Percentiles rank a stretch among this genome's conserved stretches.
These are phyloP conservation scores for Blastobotrys indianensis DNA, from an alignment of 1,139 yeast genomes.

Conservation along the genomic window DNA sequence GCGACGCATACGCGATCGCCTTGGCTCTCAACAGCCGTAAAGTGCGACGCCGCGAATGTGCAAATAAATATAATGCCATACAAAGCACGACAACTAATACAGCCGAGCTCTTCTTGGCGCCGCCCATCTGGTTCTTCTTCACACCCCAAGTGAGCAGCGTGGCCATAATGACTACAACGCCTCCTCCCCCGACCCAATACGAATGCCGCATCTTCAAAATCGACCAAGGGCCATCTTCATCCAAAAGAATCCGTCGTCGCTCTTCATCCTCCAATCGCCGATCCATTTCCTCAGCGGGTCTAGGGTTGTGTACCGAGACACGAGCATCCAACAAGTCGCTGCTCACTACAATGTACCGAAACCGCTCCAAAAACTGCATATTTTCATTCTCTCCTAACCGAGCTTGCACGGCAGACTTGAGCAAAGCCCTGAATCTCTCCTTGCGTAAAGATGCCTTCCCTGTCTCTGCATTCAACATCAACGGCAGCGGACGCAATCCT, in stretches of 20 bases:
- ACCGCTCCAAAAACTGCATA: constrained; percentile 39
- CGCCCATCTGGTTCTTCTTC: constrained; percentile 11
- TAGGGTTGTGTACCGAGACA: constrained; percentile 7
- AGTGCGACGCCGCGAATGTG: constrained; percentile 32
- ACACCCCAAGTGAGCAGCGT: constrained; percentile 31
- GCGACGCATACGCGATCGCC: constrained; percentile 29
- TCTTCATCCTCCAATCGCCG: constrained; percentile 12
- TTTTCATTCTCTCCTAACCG: constrained; percentile 30
- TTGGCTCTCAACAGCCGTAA: constrained; percentile 33
- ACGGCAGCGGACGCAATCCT: constrained; percentile 19
- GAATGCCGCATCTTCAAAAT: constrained; percentile 19
- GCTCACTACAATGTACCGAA: constrained; percentile 40
- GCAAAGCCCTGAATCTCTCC: constrained; percentile 23
- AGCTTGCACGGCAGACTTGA: constrained; percentile 26
- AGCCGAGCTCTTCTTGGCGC: constrained; percentile 6
- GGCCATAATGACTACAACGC: constrained; percentile 33
- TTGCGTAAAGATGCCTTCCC: constrained; percentile 19
- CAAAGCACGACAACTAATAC: constrained; percentile 27
- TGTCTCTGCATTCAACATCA: constrained; percentile 19
- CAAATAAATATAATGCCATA: constrained; percentile 28
- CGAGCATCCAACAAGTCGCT: constrained; percentile 39
- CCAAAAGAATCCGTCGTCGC: constrained; percentile 21
- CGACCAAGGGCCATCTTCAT: constrained; percentile 30
- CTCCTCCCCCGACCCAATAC: constrained; percentile 35
- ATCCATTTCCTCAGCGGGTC: not conserved